Evolutionary conservation across 495 filamentous ascomycete species (phyloP), one percentile per base, ranked within the genome.

Genomic region (Penicillium macrosclerotiorum): DNA sequence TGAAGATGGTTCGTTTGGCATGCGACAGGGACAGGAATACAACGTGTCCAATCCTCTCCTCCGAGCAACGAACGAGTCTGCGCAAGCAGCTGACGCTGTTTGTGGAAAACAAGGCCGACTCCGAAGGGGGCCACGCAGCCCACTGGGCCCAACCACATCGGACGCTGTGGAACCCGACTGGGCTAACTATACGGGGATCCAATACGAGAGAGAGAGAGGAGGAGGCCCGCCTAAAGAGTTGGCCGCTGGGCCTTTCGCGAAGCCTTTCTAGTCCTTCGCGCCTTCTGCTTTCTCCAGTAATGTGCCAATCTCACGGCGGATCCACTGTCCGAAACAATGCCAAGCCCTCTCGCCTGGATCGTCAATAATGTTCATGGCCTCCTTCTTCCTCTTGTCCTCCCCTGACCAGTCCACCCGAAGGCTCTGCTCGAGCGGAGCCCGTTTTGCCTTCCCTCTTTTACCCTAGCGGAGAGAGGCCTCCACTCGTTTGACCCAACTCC

Each of bases 241-340:
- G n/a, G n/a, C n/a, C 36, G 36, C 36, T 19, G 25, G 9, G 36
- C 42, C 37, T 33, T 34, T 31, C 30, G 29, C 5, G n/a, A n/a
- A n/a, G n/a, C n/a, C n/a, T n/a, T n/a, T n/a, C n/a, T n/a, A n/a
- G 24, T 8, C 38, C 13, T 2, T 42, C n/a, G 14, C 11, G 24
- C 38, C 24, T 24, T 42, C 38, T 14, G 7, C 26, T 13, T 19
- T 41, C 25, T 33, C 36, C 36, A 38, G 36, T 38, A n/a, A 22
- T 30, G 13, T 19, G 31, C 13, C 30, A 32, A 16, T 25, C 17
- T 8, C 16, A 18, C 20, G 33, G 25, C n/a, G 25, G 43, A 52
- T 65, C 64, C 64, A 64, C 63, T 36, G 35, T 45, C 40, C 43
- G 46, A 59, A 62, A 62, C 55, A 54, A 50, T 54, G 65, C 63